phyloP scores from a whole-genome alignment of 768 basidiomycete species.

The Trametes meyenii region DNA sequence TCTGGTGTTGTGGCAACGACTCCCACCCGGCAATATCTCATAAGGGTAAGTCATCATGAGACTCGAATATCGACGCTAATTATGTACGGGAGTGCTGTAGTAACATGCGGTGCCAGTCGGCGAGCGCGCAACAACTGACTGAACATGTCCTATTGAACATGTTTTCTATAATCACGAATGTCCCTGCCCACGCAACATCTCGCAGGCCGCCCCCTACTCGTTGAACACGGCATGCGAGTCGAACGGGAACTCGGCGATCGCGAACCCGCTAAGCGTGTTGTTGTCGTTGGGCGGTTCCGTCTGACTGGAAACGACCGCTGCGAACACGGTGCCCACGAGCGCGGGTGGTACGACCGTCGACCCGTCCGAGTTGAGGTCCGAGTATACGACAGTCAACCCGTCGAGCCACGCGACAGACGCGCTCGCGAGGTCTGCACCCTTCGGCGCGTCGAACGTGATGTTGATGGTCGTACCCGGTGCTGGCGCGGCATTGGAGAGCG shows the following conservation, averaged over 20 bases:
- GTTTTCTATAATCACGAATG: no score
- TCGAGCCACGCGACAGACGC: slow-evolving; percentile 52
- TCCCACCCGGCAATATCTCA: no score
- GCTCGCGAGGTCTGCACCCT: slow-evolving; percentile 1
- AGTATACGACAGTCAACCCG: slow-evolving; percentile 48
- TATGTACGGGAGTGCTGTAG: no score
- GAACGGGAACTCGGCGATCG: slow-evolving; percentile 34
- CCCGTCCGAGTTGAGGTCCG: slow-evolving; percentile 31
- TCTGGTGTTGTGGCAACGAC: no score
- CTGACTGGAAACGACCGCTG: slow-evolving; percentile 45
- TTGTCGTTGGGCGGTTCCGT: slow-evolving; percentile 45
- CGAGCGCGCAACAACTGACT: no score
- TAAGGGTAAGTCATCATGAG: no score
- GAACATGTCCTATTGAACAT: no score
- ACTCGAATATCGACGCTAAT: no score
- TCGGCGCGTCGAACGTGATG: slow-evolving; percentile 21
- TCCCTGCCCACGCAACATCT: no score
- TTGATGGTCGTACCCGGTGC: slow-evolving; percentile 35
- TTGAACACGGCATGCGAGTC: not conserved
- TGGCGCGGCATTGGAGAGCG: slow-evolving; percentile 34
- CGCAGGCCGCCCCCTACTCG: no score
- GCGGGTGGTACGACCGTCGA: slow-evolving; percentile 44
- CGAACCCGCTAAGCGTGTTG: slow-evolving; percentile 59
- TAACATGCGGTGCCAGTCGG: no score
- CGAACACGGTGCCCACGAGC: slow-evolving; percentile 53